phyloP scores from a whole-genome alignment of 805 yeast genomes.

The Grigorovia humatica region DNA sequence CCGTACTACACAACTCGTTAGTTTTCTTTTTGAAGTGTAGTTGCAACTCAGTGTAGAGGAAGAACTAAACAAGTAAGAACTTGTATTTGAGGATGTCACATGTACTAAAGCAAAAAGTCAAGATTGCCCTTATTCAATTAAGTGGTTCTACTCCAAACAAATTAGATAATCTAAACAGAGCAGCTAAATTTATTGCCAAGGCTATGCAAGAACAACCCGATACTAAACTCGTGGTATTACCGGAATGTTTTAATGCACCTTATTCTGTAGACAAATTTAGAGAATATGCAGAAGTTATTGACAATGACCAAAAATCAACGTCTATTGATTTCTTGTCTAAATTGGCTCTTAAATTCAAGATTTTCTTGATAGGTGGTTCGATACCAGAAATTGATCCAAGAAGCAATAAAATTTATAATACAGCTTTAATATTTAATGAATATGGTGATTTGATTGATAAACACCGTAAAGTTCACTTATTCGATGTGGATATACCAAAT shows the following conservation, averaged over 20 bases:
- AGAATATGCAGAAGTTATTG: conserved; percentile 81
- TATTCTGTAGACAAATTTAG: conserved; percentile 80
- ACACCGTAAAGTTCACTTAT: conserved; percentile 84
- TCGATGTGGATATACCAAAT: conserved; percentile 86
- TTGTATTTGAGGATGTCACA: conserved; percentile 5
- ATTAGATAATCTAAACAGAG: conserved; percentile 62
- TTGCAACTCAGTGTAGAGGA: too few species aligned
- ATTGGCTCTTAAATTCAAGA: conserved; percentile 53
- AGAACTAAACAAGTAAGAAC: too few species aligned
- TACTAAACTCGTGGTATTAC: conserved; percentile 71
- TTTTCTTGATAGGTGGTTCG: conserved; percentile 81
- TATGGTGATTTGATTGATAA: conserved; percentile 71
- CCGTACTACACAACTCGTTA: too few species aligned
- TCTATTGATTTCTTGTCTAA: conserved; percentile 50
- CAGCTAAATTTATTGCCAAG: conserved; percentile 47
- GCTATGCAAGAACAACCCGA: conserved; percentile 52
- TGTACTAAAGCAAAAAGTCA: conserved; percentile 38
- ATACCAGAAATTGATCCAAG: conserved; percentile 65
- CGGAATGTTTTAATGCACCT: conserved; percentile 96
- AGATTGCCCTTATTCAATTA: conserved; percentile 78
- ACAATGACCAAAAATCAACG: conserved; percentile 37
- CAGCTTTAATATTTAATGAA: conserved; percentile 62
- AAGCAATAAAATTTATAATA: conserved; percentile 54
- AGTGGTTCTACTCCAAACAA: conserved; percentile 65
- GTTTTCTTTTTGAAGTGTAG: too few species aligned